Evolutionary conservation across 2,329 filamentous ascomycete species (phyloP), one percentile per base, ranked within the genome.

Genomic region (Neospermospora avenae): DNA sequence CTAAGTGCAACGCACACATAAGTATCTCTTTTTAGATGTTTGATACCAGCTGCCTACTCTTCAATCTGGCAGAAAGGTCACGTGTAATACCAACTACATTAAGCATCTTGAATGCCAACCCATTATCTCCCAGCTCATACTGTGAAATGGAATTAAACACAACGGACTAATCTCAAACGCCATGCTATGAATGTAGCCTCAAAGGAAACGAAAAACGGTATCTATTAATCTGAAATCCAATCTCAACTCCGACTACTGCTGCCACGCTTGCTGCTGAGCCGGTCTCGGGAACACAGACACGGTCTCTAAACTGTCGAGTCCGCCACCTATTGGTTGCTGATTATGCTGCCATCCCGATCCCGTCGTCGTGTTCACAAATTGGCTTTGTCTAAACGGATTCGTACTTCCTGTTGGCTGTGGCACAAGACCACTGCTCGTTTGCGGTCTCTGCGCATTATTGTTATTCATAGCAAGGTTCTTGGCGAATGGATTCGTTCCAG

Each of bases 361-460:
- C 0, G 92, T 96, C 64, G 86, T 81, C 70, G 96, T 92, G 71
- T 96, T 95, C 55, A 96, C 87, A 73, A 97, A 96, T 3, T 88
- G 86, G 48, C 89, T 91, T 72, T 98, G 92, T 16, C 95, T 84
- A 81, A 98, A 98, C 0, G 95, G 95, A 70, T 99, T 99, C 2
- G 93, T 97, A 70, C 85, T 91, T 8, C 92, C 93, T 0, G 93
- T 97, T 1, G 88, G 83, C 70, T 93, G 91, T 2, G 91, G 85
- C 56, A 82, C 82, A 4, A 95, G 76, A 52, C 81, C 73, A 11
- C 74, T 75, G 35, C 75, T 75, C 5, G 70, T 70, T 55, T 69
- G 67, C 31, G 70, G 68, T 20, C 67, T 61, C 55, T 62, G 61
- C 8, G 59, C 51, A 31, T 65, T n/a, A 54, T 52, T 52, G n/a